phyloP scores from a whole-genome alignment of 1,284 basidiomycete genomes.

The Cutaneotrichosporon sp. region DNA sequence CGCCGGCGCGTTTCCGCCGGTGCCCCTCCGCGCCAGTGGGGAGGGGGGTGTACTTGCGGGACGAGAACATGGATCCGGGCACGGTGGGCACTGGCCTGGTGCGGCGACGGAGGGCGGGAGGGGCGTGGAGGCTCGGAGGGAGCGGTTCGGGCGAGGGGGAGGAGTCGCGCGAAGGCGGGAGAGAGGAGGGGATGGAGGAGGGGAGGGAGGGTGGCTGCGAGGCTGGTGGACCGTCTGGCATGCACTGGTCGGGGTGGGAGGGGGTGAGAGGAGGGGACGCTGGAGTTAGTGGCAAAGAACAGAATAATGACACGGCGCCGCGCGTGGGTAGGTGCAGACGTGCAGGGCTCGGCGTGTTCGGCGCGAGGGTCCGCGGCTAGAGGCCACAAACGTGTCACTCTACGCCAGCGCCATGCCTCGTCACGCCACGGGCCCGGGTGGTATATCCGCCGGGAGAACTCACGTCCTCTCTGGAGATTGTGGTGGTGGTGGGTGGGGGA shows the following conservation, averaged over 20 bases:
- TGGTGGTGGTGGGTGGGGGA: not conserved
- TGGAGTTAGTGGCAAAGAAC: not conserved
- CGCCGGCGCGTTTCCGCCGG: slow-evolving; percentile 37
- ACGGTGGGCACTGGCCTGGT: not conserved
- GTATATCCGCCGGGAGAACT: not conserved
- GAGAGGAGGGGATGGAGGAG: slow-evolving; percentile 6
- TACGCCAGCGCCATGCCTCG: no score
- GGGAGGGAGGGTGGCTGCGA: slow-evolving; percentile 4
- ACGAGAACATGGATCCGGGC: slow-evolving; percentile 39
- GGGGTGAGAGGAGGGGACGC: slow-evolving; percentile 1
- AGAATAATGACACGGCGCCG: slow-evolving; percentile 1
- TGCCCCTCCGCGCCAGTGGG: slow-evolving; percentile 37
- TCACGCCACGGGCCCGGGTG: not conserved
- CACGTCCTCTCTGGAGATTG: not conserved
- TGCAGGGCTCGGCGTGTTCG: not conserved
- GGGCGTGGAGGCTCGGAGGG: not conserved
- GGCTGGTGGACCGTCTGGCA: slow-evolving; percentile 2
- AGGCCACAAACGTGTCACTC: not conserved
- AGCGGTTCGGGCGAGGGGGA: slow-evolving; percentile 7
- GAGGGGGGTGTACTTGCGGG: slow-evolving; percentile 47
- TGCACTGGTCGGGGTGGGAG: slow-evolving; percentile 6
- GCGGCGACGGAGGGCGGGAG: slow-evolving; percentile 8
- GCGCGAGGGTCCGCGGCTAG: not conserved
- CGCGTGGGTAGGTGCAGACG: not conserved
- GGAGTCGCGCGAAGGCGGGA: not conserved